Evolutionary conservation across 805 yeast species (phyloP), one percentile per base, ranked within the genome.

Genomic region (Candida piceae): DNA sequence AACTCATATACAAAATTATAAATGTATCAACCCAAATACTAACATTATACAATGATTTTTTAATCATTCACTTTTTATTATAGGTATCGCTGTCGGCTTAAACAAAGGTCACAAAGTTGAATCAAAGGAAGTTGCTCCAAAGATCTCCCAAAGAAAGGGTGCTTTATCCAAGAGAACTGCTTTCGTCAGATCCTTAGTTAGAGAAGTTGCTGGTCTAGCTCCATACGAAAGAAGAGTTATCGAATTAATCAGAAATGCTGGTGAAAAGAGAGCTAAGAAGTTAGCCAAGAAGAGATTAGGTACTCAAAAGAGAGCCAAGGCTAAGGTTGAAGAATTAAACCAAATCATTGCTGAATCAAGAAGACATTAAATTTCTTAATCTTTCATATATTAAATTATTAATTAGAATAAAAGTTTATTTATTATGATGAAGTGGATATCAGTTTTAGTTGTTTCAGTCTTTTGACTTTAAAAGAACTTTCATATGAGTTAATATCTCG

Each of bases 211-310:
- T 59, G 98, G 98, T 70, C 80, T 93, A 67, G 96, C 99, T 56
- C 98, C 99, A 75, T 93, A 93, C 74, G 99, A 93, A 80, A 89
- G 96, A 81, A 89, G 99, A 78, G 82, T 93, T 70, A 84, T 94
- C 66, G 99, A 93, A 78, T 81, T 93, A 76, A 80, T 93, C 84
- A 93, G 98, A 83, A 93, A 94, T 79, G 89, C 96, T 70, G 96
- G 96, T 82, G 99, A 93, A 78, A 93, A 93, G 95, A 93, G 97
- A 80, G 98, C 99, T 60, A 86, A 93, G 87, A 93, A 93, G 88
- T 88, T 93, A 68, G 97, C 97, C 58, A 93, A 93, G 93, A 93
- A 86, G 95, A 90, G 93, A 86, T 86, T 93, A 68, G 99, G 99
- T 77, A 87, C 98, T 63, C 95, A 90, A 84, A 82, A 80, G 79